Conservation (phyloP, 768 basidiomycete genomes). For the Antrodiella citrinella region DNA sequence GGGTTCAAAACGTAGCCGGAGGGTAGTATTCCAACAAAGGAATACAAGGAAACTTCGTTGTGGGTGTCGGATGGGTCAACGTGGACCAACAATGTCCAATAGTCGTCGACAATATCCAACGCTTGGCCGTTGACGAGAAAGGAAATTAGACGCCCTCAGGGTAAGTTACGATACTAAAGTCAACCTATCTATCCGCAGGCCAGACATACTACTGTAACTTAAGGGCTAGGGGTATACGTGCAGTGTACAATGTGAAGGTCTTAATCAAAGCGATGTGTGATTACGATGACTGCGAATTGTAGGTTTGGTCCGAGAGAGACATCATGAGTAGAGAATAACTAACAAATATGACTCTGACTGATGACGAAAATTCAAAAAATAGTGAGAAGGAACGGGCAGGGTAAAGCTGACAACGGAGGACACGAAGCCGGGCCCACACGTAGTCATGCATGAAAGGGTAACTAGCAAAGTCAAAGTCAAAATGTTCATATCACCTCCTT, state of each 20-base stretch:
- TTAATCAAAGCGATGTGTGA: not conserved
- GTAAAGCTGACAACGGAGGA: not conserved
- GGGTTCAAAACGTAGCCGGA: too few species aligned
- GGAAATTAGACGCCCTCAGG: too few species aligned
- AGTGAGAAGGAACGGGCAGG: not conserved
- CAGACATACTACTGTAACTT: too few species aligned
- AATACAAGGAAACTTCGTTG: too few species aligned
- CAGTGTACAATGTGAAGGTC: not conserved
- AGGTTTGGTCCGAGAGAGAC: not conserved
- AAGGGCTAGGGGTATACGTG: not conserved
- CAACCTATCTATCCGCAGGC: too few species aligned
- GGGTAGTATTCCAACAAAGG: too few species aligned
- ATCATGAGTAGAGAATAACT: not conserved
- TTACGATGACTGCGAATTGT: not conserved
- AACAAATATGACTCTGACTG: not conserved
- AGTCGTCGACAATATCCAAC: too few species aligned
- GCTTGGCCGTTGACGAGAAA: too few species aligned
- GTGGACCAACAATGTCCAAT: too few species aligned
- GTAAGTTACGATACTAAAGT: too few species aligned
- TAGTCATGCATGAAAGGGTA: not conserved
- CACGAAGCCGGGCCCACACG: not conserved
- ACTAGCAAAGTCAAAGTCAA: not conserved
- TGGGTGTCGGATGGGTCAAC: too few species aligned
- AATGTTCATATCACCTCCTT: slow-evolving; percentile 29
- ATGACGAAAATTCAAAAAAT: slow-evolving; percentile 7